Base-by-base conservation (phyloP, 345 rosid species). In the Bruguiera gymnorhiza region DNA sequence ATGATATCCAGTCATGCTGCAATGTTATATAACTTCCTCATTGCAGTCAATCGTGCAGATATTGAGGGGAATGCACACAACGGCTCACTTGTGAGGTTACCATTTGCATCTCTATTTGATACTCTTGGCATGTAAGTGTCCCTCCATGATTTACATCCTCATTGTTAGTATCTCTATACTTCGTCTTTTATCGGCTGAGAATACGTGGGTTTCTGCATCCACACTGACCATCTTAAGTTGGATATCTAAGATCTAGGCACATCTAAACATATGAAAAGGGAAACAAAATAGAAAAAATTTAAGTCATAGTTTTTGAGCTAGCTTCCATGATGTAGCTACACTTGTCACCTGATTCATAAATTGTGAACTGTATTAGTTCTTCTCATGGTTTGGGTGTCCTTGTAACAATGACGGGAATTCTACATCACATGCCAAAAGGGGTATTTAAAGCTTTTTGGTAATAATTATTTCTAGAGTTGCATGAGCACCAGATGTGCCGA, bases 91-190 rank as follows among this genome's bases (percentile, higher is more conserved):
- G 91, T 89, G 83, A 86, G 88, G 78, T 66, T 96, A 69, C 95
- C 98, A 15, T 95, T 90, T 82, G 97, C 96, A 52, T 83, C 97
- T 37, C 80, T 92, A 43, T 96, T 89, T 80, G 97, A 92, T 74
- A 85, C 98, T 70, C 94, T 96, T 67, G 96, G 98, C 84, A 84
- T 82, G 99, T 92, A 80, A 87, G 96, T 80, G n/a, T 64, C 39
- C 58, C 58, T 24, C 68, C 10, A 27, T 15, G 32, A n/a, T 9
- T 30, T 30, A 10, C 48, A 11, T 31, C 23, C 7, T 30, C 13
- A 3, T 34, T 18, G 20, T 26, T 13, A n/a, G n/a, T n/a, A n/a
- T 31, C 62, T 13, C 15, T 51, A 8, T 60, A 1, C 46, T 26
- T 21, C 6, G 61, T 3, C 21, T 9, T 24, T 13, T 21, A 15